Percentiles rank a stretch among this genome's conserved stretches.
Conservation (phyloP, 1,139 yeast species). For the Yamadazyma atmosphaerica region DNA sequence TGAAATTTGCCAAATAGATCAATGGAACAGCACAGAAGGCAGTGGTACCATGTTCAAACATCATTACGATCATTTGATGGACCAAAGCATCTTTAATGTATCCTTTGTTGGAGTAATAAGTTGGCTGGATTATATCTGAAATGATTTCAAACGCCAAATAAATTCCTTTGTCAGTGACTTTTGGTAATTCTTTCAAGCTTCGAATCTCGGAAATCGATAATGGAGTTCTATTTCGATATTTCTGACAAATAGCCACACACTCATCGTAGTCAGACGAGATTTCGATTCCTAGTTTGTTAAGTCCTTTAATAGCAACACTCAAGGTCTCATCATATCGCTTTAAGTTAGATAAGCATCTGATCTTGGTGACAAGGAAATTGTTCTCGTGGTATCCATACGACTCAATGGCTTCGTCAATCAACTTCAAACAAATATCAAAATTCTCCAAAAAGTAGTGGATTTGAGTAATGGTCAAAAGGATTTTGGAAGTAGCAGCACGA, state of each 20-base stretch:
- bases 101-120: constrained; percentile 28
- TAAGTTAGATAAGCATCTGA: constrained; percentile 40
- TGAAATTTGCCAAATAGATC: constrained; percentile 33
- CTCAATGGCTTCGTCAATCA: constrained; percentile 24
- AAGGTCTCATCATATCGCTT: constrained; percentile 36
- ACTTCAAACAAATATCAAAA: constrained; percentile 28
- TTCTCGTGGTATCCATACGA: constrained; percentile 27
- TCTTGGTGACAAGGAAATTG: constrained; percentile 35
- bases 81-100: constrained; percentile 25
- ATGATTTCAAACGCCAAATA: constrained; percentile 44
- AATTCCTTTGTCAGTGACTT: constrained; percentile 28
- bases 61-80: constrained; percentile 24
- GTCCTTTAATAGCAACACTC: constrained; percentile 33
- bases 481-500: constrained; percentile 21
- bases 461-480: constrained; percentile 35
- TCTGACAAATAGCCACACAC: constrained; percentile 22
- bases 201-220: constrained; percentile 45
- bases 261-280: constrained; percentile 23
- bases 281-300: constrained; percentile 31
- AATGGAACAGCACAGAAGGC: constrained; percentile 29
- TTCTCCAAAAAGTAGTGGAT: constrained; percentile 27
- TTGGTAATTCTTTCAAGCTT: constrained; percentile 24
- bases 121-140: constrained; percentile 38
- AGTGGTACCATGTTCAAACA: constrained; percentile 26
- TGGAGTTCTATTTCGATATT: constrained; percentile 35